Base-by-base conservation (phyloP, 495 filamentous ascomycete genomes). In the Xylaria grammica region DNA sequence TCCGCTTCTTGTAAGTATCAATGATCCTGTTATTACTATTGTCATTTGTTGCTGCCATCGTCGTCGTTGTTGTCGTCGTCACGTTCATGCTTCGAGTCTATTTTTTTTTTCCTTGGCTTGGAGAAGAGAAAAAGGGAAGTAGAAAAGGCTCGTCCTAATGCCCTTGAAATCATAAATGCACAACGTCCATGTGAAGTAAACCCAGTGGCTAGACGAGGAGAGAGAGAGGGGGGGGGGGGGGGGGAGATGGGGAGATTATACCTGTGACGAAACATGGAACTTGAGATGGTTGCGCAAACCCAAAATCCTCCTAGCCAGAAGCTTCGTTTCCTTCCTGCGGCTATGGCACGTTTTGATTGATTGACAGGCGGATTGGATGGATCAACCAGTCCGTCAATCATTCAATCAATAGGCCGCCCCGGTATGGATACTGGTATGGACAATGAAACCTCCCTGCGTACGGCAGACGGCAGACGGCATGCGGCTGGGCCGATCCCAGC, bases 401-500 rank as follows among this genome's bases (percentile, higher is more conserved):
- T 45, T 61, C 59, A 62, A 45, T 58, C 38, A 42, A 63, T 57
- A 11, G 52, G 53, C 24, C 26, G n/a, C 62, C 53, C 45, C 30
- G 40, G 32, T 34, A 42, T 42, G 40, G 8, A 42, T 42, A 7
- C 40, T 26, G 46, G 11, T 24, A 54, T 51, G 54, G 45, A 42
- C 44, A 58, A 57, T 64, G 62, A 64, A 51, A 49, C 53, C 62
- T 55, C 44, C 17, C 44, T 58, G 45, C 53, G 45, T 32, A 58
- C 32, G 61, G 30, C 59, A 48, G 46, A 50, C 49, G 60, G 50
- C 60, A n/a, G n/a, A n/a, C 11, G 34, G 32, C 60, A 49, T 58
- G 62, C 52, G 62, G 53, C 62, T 48, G 53, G 62, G 45, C 62
- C 58, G 62, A 58, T 64, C 50, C 50, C 44, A 58, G 52, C 44